phyloP scores from a whole-genome alignment of 768 basidiomycete species.

The Macrolepiota fuliginosa region DNA sequence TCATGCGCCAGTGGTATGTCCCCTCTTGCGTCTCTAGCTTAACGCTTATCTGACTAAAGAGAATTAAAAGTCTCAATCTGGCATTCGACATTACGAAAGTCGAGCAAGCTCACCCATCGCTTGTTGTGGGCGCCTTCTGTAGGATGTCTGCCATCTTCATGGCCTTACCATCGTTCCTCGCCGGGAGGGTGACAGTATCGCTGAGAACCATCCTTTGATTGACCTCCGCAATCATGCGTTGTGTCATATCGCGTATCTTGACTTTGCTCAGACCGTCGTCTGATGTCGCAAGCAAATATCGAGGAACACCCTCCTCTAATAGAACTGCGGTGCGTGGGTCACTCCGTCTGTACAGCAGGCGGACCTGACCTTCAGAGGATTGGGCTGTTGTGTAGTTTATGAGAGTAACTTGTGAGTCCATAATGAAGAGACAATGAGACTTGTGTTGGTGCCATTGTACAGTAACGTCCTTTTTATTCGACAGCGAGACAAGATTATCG shows the following conservation, averaged over 20 bases:
- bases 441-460: not conserved
- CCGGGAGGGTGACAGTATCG: not conserved
- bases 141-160: not conserved
- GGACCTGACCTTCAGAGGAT: not conserved
- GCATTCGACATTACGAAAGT: not conserved
- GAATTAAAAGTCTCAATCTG: too few species aligned
- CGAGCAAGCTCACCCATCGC: not conserved
- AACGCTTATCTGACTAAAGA: not conserved
- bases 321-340: not conserved
- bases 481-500: too few species aligned
- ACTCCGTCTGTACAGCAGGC: slow-evolving; percentile 8
- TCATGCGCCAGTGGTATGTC: slow-evolving; percentile 3
- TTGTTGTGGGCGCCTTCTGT: not conserved
- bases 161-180: not conserved
- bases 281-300: slow-evolving; percentile 5
- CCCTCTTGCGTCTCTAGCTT: not conserved
- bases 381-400: slow-evolving; percentile 1
- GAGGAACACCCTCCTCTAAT: not conserved
- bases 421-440: not conserved
- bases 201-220: not conserved
- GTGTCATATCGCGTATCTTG: slow-evolving; percentile 1
- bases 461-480: too few species aligned
- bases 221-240: not conserved
- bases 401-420: slow-evolving; percentile 12
- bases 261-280: slow-evolving; percentile 4